Base-by-base conservation (phyloP, 495 filamentous ascomycete genomes). In the Penicillium canariense region DNA sequence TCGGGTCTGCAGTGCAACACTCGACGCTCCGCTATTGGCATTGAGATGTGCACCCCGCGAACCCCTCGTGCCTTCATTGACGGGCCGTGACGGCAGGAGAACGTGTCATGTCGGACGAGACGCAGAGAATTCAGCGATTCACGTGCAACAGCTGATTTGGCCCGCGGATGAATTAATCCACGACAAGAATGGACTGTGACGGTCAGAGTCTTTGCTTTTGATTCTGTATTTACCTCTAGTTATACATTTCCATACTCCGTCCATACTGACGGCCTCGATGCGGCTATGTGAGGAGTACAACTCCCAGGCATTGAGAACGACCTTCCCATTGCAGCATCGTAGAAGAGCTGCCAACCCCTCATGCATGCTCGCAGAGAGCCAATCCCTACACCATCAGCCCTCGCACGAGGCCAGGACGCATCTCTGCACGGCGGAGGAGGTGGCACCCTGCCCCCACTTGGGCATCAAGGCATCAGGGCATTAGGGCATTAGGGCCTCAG, bases 401-500 rank as follows among this genome's bases (percentile, higher is more conserved):
- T 23, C n/a, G 20, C 40, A 39, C 36, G 18, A 39, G 36, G 22
- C 17, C 22, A 25, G 10, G 25, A 38, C 38, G 38, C 20, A 42
- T 1, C 25, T 42, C 22, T 52, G 54, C 34, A 57, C 35, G 25
- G 32, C 34, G 25, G 30, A 50, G 52, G 48, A 23, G 17, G 17
- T 40, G 47, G 39, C 42, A n/a, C 32, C n/a, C 30, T 53, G 53
- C 54, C 54, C 58, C 53, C 58, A 42, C 28, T 36, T 35, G 58
- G 53, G 58, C 58, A 61, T 52, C 49, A 25, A 3, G 17, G 23
- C 43, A 27, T 46, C 43, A 56, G 43, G n/a, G n/a, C n/a, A n/a
- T 35, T 59, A 56, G 58, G 53, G 58, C 58, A 61, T 52, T 45
- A 25, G 9, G 17, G 23, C 43, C 17, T 46, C 43, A 56, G 43